Evolutionary conservation across 1,284 basidiomycete genomes (phyloP).

Genomic region (Apiotrichum veenhuisii): DNA sequence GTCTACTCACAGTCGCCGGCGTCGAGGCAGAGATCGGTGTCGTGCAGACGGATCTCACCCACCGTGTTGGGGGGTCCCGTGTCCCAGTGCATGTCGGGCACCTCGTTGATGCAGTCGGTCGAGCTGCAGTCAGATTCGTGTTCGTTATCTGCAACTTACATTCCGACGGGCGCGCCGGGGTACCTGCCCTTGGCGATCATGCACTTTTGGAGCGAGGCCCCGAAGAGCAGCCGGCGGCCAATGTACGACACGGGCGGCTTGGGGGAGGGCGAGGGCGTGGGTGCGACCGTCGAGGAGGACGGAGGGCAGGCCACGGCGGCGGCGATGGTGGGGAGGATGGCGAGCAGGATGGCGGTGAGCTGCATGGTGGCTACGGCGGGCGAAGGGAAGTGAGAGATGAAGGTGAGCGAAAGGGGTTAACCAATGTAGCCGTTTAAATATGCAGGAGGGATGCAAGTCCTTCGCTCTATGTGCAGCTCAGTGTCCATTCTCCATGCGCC

Average conservation of each 20-base stretch:
- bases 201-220: not conserved
- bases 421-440: not conserved
- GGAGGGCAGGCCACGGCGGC: not conserved
- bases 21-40: not conserved
- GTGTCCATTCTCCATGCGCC: too few relatives aligned
- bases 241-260: conserved; percentile 1
- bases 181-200: not conserved
- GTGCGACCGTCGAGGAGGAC: not conserved
- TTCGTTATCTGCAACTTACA: not conserved
- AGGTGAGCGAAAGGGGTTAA: not conserved
- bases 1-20: not conserved
- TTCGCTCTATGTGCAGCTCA: too few relatives aligned
- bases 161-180: not conserved
- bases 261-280: not conserved
- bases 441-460: too few relatives aligned
- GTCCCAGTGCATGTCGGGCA: not conserved
- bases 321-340: not conserved
- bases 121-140: not conserved
- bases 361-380: not conserved
- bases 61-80: not conserved
- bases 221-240: not conserved
- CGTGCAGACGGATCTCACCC: not conserved
- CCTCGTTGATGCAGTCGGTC: not conserved
- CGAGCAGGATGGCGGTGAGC: not conserved
- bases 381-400: not conserved